A percentile compares a stretch with the other conserved stretches of the same genome.
These are phyloP conservation scores for Dryas integrifolia DNA, from an alignment of 331 rosid genomes.

Conservation along the genomic window DNA sequence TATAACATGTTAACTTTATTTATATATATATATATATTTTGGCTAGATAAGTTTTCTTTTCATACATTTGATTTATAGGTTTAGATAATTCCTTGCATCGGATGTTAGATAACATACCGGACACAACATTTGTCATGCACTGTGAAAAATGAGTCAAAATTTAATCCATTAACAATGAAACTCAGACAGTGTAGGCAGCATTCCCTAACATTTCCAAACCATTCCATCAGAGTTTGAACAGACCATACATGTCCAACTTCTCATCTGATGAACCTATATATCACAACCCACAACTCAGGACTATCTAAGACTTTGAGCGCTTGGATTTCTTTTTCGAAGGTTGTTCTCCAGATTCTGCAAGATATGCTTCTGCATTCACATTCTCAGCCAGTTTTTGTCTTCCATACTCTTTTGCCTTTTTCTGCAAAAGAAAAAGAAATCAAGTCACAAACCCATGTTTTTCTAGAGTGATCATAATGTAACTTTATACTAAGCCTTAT, in stretches of 20 bases:
- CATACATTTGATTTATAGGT: background rate
- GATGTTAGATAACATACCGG: background rate
- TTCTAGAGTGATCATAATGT: background rate
- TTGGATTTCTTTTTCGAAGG: constrained; percentile 61
- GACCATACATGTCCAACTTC: background rate
- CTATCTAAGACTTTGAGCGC: constrained; percentile 28
- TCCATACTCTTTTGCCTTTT: constrained; percentile 61
- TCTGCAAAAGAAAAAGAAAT: constrained; percentile 34
- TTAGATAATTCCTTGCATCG: background rate
- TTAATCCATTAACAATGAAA: background rate
- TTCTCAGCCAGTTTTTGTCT: constrained; percentile 55
- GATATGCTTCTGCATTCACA: constrained; percentile 54
- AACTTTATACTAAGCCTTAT: background rate
- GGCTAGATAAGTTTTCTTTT: too few relatives aligned
- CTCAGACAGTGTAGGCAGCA: background rate
- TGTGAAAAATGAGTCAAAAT: background rate
- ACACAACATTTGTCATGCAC: background rate
- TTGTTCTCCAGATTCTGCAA: constrained; percentile 49
- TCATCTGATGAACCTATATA: background rate
- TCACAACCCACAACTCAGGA: background rate
- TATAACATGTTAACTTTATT: too few relatives aligned
- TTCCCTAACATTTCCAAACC: background rate
- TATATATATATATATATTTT: too few relatives aligned
- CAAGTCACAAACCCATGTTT: background rate
- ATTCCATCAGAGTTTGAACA: constrained; percentile 13